Conservation (phyloP, 495 filamentous ascomycete genomes). For the Aspergillus nidulans region DNA sequence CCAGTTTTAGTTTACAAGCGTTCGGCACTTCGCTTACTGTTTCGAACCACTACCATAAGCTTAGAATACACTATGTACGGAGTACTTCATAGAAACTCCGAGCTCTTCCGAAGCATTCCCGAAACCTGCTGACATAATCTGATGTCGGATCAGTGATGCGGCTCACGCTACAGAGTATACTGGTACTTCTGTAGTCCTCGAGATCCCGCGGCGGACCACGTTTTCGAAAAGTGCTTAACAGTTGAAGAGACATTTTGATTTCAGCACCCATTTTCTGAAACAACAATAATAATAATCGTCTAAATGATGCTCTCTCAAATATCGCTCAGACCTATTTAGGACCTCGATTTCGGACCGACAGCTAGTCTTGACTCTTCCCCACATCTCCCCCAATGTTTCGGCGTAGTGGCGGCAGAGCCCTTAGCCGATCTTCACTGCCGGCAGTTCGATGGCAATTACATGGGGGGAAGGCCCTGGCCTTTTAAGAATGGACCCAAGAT, state of each 20-base stretch:
- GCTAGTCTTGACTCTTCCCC: constrained; percentile 10
- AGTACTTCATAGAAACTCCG: neutral
- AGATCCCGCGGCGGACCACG: neutral
- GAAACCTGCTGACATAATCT: neutral
- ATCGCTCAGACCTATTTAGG: no score
- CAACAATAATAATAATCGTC: no score
- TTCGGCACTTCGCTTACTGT: no score
- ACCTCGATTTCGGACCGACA: neutral
- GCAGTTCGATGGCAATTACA: constrained; percentile 20
- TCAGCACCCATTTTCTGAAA: neutral
- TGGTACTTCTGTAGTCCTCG: neutral
- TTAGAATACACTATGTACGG: no score
- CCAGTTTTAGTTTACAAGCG: neutral
- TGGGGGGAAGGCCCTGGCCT: constrained; percentile 19
- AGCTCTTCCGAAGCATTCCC: neutral
- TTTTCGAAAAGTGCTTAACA: neutral
- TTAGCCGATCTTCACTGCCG: constrained; percentile 46
- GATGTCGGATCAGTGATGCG: neutral
- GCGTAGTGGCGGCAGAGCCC: constrained; percentile 28
- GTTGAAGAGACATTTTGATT: neutral
- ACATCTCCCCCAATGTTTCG: constrained; percentile 15
- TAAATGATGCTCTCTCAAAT: no score
- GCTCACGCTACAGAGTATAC: neutral
- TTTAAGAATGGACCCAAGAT: constrained; percentile 23
- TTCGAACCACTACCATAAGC: no score